phyloP scores from a whole-genome alignment of 208 protist species.

The Leishmania guyanensis region DNA sequence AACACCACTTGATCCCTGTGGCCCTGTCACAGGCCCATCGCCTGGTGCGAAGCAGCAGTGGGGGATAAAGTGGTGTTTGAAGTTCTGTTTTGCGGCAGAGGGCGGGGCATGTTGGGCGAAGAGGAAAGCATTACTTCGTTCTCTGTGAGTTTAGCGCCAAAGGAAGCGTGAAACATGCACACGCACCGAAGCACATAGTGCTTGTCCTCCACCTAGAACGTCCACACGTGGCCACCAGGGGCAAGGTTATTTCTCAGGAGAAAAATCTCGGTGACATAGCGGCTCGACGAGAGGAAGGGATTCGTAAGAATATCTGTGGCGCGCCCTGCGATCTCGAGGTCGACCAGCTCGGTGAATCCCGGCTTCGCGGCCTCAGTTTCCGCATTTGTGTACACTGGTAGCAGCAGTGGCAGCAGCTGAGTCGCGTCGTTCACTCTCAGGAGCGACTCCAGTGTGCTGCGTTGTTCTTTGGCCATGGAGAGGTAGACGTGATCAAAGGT shows the following conservation, averaged over 20 bases:
- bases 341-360: conserved; percentile 41
- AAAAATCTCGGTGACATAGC: conserved; percentile 53
- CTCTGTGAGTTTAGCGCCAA: background rate
- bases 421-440: conserved; percentile 21
- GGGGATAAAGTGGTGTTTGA: too few species aligned
- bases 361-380: conserved; percentile 8
- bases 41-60: too few species aligned
- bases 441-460: conserved; percentile 31
- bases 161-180: background rate
- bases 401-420: conserved; percentile 20
- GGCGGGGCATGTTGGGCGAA: too few species aligned
- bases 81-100: too few species aligned
- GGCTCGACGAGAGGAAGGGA: conserved; percentile 40
- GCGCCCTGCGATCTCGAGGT: conserved; percentile 41
- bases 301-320: conserved; percentile 43
- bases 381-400: conserved; percentile 10
- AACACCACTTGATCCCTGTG: too few species aligned
- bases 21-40: too few species aligned
- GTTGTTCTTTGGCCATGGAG: conserved; percentile 25
- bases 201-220: conserved; percentile 35
- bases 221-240: conserved; percentile 31
- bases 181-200: background rate
- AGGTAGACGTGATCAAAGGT: conserved; percentile 43
- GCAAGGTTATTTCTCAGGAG: conserved; percentile 42
- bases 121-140: too few species aligned